Base-by-base conservation (phyloP, 495 filamentous ascomycete genomes). In the Choiromyces venosus region DNA sequence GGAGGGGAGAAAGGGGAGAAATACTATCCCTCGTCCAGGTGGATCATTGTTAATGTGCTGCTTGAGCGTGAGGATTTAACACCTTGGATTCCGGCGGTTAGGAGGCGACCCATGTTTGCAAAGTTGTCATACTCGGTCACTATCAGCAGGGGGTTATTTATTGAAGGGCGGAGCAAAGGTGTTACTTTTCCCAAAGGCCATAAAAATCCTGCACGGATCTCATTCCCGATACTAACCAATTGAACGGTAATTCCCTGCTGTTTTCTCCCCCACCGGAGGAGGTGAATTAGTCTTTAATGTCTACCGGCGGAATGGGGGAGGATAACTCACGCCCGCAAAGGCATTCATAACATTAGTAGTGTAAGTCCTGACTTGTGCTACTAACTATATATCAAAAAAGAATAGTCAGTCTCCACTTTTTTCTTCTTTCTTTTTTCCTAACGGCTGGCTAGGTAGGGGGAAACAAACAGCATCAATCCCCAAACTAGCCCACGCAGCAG, bases 1-100 rank as follows among this genome's bases (percentile, higher is more conserved):
- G 33, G 65, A 52, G 19, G 38, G 2, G 46, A 40, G 12, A 65
- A 56, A 38, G 40, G 25, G 6, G 12, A 37, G 18, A 52, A 37
- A 74, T 88, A 85, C 88, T 89, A 92, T 66, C 90, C 89, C 76
- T 91, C 88, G 76, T 91, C 89, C 16, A 90, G 84, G 73, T 91
- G 90, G 70, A 91, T 87, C 86, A 92, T 82, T 76, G 91, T 90
- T 74, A 88, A 86, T 5, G 89, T 87, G 65, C 85, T 83, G 0
- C 68, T 68, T 36, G 86, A 83, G 38, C 83, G 80, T 0, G 90
- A 84, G 5, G 82, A 86, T 76, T 89, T 89, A 68, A 91, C 84
- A 8, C 86, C 89, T 76, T 84, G 85, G 0, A 88, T 85, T 4
- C 86, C 89, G 16, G 89, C 89, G 81, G 89, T 86, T 6, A 92